Conservation (phyloP, 345 rosid genomes). For the Rubroshorea leprosula region DNA sequence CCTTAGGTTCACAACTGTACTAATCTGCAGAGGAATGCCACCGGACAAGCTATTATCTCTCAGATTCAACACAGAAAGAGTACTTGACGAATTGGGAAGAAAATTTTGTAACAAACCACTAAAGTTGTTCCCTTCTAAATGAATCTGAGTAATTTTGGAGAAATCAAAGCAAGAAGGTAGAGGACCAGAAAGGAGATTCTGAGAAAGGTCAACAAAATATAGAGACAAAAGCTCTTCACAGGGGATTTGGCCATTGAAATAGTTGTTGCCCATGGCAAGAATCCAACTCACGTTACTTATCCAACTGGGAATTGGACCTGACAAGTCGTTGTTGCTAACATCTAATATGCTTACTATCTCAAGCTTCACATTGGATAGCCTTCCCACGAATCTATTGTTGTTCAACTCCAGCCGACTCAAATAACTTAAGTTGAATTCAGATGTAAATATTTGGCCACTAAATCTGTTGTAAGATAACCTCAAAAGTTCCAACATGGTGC, state of each 20-base stretch:
- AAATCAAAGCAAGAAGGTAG: neutral
- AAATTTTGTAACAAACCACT: neutral
- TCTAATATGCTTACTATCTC: neutral
- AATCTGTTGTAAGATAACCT: too few relatives aligned
- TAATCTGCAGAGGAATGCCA: neutral
- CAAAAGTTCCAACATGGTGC: neutral
- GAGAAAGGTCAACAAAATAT: neutral
- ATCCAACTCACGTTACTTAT: neutral
- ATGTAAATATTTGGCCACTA: slow-evolving; percentile 1
- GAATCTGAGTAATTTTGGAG: neutral
- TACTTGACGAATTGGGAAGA: neutral
- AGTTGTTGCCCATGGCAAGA: neutral
- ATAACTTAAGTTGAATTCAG: neutral
- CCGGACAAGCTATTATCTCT: neutral
- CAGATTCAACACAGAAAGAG: neutral
- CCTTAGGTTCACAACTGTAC: neutral
- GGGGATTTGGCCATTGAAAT: neutral
- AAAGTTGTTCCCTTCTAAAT: neutral
- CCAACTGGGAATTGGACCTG: slow-evolving; percentile 14
- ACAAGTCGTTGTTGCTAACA: slow-evolving; percentile 16
- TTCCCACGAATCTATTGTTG: neutral
- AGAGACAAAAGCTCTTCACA: neutral
- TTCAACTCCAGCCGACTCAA: neutral
- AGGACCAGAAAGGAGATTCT: neutral
- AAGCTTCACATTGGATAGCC: neutral